These are phyloP conservation scores for Botrytis sinoallii DNA, from an alignment of 2,329 filamentous ascomycete species.

Conservation along the genomic window DNA sequence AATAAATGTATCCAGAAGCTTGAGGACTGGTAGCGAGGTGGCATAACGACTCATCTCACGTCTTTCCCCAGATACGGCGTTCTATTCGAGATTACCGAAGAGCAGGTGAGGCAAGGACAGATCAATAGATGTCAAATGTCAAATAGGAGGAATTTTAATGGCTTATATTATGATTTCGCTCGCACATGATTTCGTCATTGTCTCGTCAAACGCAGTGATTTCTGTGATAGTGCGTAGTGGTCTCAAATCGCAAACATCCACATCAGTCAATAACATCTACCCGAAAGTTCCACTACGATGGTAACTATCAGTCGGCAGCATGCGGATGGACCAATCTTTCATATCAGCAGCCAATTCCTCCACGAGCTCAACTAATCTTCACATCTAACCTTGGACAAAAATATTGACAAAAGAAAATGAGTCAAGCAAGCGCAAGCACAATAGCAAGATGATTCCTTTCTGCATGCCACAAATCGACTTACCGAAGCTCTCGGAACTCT, in stretches of 20 bases:
- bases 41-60: not conserved
- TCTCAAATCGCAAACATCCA: not conserved
- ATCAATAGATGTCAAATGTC: not conserved
- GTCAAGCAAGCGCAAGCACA: too few relatives aligned
- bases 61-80: not conserved
- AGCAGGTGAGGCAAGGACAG: not conserved
- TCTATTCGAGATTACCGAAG: fast-evolving
- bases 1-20: not conserved
- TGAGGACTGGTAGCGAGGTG: not conserved
- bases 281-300: not conserved
- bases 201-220: not conserved
- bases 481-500: not conserved
- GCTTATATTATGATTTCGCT: not conserved
- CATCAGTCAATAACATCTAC: not conserved
- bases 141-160: not conserved
- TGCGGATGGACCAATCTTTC: not conserved
- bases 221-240: not conserved
- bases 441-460: too few relatives aligned
- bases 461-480: not conserved
- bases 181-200: not conserved
- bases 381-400: not conserved
- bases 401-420: not conserved
- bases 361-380: not conserved
- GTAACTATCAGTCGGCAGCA: not conserved
- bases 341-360: not conserved